Evolutionary conservation across 768 basidiomycete species (phyloP), one percentile per base, ranked within the genome.

Genomic region (Leccinum rimulosum): DNA sequence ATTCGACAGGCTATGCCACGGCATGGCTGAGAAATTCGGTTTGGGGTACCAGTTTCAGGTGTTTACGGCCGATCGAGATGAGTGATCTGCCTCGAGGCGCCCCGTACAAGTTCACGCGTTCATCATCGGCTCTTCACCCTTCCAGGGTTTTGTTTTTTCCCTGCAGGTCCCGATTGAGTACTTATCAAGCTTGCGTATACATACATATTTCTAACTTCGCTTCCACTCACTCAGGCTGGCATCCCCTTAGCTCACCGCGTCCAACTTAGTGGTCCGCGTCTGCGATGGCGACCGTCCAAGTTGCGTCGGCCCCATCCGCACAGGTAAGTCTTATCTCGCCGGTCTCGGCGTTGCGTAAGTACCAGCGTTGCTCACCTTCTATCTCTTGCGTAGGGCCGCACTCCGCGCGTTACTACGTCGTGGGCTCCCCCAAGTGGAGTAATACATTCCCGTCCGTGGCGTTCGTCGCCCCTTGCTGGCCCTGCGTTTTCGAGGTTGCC

Each of bases 381-480:
- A 31, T 19, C 28, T 25, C 19, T 35, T 35, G 4, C 3, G 15
- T 52, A 70, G 68, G n/a, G 17, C 47, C 69, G 69, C 62, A 30
- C 61, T 50, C 28, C 33, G 28, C 68, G 68, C 50, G 49, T 59
- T 25, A 10, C 55, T 30, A 11, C 60, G 25, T 11, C 59, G 4
- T 61, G 59, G 57, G 33, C 57, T 17, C 59, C 59, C 15, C 45
- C 63, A 14, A 40, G 40, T n/a, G 59, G 55, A 12, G 17, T 50
- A 11, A 50, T 56, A 27, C 57, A 64, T 6, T 59, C 73, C 8
- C 73, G 71, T 3, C 71, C 71, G 4, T 57, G 68, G 59, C 71
- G 71, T 14, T 73, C 71, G 12, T 73, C 71, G 0, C 71, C 71
- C 0, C 71, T 73, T 43, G 65, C 72, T 0, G 53, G 70, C 1